phyloP scores from a whole-genome alignment of 75 land plant genomes.

The Selaginella tamariscina region DNA sequence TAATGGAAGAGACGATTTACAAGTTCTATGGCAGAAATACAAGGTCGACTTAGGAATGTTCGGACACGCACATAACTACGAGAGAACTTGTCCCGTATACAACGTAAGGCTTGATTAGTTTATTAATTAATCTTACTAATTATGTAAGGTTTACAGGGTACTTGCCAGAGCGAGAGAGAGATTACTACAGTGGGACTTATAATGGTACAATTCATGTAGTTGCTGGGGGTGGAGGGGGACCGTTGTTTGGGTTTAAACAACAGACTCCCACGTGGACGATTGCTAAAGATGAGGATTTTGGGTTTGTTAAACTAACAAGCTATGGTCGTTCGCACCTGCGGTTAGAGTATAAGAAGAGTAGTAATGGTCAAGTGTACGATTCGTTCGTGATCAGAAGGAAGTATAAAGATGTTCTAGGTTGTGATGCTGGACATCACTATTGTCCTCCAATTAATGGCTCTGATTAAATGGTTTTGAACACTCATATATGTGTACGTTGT shows the following conservation, averaged over 20 bases:
- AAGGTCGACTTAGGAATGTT: constrained; percentile 85
- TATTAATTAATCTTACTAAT: too few species aligned
- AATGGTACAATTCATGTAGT: constrained; percentile 80
- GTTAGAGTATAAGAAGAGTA: constrained; percentile 70
- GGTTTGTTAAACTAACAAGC: constrained; percentile 69
- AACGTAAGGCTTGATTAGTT: too few species aligned
- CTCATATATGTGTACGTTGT: too few species aligned
- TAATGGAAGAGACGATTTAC: constrained; percentile 77
- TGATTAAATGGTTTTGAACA: too few species aligned
- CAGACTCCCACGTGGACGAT: constrained; percentile 48
- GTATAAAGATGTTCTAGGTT: constrained; percentile 65
- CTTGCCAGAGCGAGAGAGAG: constrained; percentile 53
- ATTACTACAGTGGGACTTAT: constrained; percentile 48
- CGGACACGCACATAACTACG: constrained; percentile 88
- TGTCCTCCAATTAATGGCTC: too few species aligned
- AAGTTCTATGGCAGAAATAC: constrained; percentile 85
- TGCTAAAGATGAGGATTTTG: constrained; percentile 44
- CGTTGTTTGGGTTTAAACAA: constrained; percentile 28
- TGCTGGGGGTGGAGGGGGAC: constrained; percentile 58
- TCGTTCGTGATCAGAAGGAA: constrained; percentile 57
- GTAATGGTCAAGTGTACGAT: constrained; percentile 59
- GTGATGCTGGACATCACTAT: constrained; percentile 34
- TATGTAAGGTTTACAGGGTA: constrained; percentile 54
- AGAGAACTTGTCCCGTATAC: constrained; percentile 84
- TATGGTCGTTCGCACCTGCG: constrained; percentile 54